Base-by-base conservation (phyloP, 768 basidiomycete genomes). In the Pleurotus salmoneostramineus region DNA sequence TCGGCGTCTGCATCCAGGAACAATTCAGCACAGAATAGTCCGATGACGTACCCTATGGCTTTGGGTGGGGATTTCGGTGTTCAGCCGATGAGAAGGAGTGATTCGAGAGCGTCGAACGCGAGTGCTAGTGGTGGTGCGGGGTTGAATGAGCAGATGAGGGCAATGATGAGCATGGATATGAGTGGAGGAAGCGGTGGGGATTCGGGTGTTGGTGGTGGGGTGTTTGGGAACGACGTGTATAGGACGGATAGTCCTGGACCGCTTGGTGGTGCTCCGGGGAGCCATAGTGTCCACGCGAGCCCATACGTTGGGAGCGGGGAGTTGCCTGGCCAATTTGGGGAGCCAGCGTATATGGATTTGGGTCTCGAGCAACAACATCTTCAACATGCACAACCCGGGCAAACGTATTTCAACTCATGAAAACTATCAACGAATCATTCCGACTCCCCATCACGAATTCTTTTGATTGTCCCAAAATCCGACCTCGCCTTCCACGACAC, bases 11-110 rank as follows among this genome's bases (percentile, higher is more conserved):
- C 71, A 27, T 74, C 76, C 62, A 59, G 62, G 77, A 17, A 63
- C 72, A 4, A 70, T 72, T 17, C 79, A 77, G 52, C 77, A 2
- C 76, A 77, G 52, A 78, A 76, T 45, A 80, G 81, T 58, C 78
- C 79, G 14, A 74, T 74, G 60, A 70, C 73, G 50, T 75, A 74
- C 61, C 63, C 71, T 21, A 62, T 79, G 6, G 74, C 75, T 2
- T 68, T 79, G 42, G 69, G 67, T 31, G 67, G 57, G 0, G 76
- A 69, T n/a, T 71, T 72, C 60, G 64, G 59, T 63, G 56, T 62
- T 12, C 68, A 70, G 11, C 60, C 59, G 6, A 47, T 59, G 32
- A 43, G 68, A 58, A 60, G 73, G 48, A 75, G 51, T 76, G 46
- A 56, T 21, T 44, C 77, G 50, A 66, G 79, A 51, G 75, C 69